These are phyloP conservation scores for Calocybe gangraenosa DNA, from an alignment of 768 basidiomycete species.

Conservation along the genomic window DNA sequence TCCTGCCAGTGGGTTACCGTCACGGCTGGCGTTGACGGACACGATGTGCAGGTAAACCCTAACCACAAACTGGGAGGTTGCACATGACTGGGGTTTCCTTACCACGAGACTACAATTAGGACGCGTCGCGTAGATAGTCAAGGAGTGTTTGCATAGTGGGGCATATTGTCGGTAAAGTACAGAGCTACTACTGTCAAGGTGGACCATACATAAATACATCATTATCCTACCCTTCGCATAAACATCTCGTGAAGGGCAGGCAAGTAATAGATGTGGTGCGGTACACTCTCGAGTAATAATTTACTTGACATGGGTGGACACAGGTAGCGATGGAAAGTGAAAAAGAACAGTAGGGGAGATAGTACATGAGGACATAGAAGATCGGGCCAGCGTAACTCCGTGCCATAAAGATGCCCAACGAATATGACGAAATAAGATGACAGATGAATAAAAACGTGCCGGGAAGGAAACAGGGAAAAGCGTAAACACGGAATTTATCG, in stretches of 20 bases:
- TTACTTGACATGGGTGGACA: conserved; percentile 33
- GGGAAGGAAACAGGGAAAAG: conserved; percentile 4
- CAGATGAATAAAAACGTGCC: no score
- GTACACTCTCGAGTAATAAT: conserved; percentile 29
- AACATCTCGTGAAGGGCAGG: conserved; percentile 14
- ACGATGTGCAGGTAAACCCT: conserved; percentile 22
- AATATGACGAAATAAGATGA: neutral
- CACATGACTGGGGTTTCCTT: conserved; percentile 11
- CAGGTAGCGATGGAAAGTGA: conserved; percentile 7
- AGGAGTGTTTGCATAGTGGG: neutral
- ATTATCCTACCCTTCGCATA: conserved; percentile 5
- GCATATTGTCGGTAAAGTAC: neutral
- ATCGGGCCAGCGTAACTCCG: conserved; percentile 2
- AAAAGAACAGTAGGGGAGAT: conserved; percentile 2
- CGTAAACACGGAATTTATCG: conserved; percentile 12
- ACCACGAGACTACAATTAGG: neutral
- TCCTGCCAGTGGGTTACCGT: neutral
- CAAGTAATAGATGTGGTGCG: conserved; percentile 11
- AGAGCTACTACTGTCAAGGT: neutral
- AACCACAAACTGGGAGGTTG: conserved; percentile 31
- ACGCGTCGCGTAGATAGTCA: neutral
- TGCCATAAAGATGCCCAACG: conserved; percentile 5
- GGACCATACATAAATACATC: conserved; percentile 7
- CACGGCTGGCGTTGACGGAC: neutral
- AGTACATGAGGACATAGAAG: conserved; percentile 9